These are phyloP conservation scores for Nicotiana rustica DNA, from an alignment of 305 asterid genomes.

Conservation along the genomic window DNA sequence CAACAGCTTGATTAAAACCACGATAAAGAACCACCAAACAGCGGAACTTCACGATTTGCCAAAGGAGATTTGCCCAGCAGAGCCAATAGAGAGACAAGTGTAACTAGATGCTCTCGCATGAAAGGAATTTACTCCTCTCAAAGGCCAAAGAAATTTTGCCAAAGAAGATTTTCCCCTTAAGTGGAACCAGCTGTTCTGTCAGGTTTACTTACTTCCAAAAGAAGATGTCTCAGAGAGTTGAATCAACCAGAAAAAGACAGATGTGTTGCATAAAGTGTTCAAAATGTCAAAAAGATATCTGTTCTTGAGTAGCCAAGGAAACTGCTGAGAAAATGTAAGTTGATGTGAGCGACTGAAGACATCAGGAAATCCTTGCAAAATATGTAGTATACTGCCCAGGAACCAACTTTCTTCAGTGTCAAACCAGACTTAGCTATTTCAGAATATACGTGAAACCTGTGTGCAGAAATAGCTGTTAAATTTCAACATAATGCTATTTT, in stretches of 20 bases:
- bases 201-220: slow-evolving; percentile 48
- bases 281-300: slow-evolving; percentile 16
- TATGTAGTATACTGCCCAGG: background rate
- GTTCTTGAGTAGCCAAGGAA: slow-evolving; percentile 28
- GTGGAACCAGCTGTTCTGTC: slow-evolving; percentile 35
- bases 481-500: background rate
- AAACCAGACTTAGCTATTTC: background rate
- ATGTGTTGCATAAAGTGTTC: slow-evolving; percentile 5
- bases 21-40: slow-evolving; percentile 41
- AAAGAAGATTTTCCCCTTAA: slow-evolving; percentile 65
- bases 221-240: slow-evolving; percentile 38
- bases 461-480: slow-evolving; percentile 12
- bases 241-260: slow-evolving; percentile 34
- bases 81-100: slow-evolving; percentile 38
- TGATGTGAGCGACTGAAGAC: slow-evolving; percentile 20
- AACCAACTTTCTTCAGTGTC: slow-evolving; percentile 9
- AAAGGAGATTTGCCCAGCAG: slow-evolving; percentile 70
- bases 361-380: background rate
- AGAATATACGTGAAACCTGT: slow-evolving; percentile 24
- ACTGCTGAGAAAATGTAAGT: background rate
- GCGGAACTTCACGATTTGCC: slow-evolving; percentile 53
- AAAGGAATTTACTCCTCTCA: slow-evolving; percentile 45
- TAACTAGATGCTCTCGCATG: slow-evolving; percentile 38
- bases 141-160: slow-evolving; percentile 61
- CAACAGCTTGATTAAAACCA: slow-evolving; percentile 38